These are phyloP conservation scores for Carex kokanica DNA, from an alignment of 176 grass and related monocot species.

Conservation along the genomic window DNA sequence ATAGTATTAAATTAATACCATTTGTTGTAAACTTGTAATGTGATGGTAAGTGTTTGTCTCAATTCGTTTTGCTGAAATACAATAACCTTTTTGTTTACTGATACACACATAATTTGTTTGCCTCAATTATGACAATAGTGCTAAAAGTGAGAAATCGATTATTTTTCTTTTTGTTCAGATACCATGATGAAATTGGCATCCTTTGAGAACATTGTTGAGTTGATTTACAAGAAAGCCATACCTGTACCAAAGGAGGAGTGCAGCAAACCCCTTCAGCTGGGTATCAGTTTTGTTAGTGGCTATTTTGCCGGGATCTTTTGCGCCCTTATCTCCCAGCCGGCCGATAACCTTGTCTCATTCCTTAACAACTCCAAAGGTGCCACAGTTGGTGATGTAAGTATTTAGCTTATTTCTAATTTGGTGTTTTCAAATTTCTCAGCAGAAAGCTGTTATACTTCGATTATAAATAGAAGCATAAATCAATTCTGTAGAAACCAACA, in stretches of 20 bases:
- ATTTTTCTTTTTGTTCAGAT: constrained; percentile 39
- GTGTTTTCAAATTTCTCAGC: background rate
- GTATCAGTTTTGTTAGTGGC: constrained; percentile 73
- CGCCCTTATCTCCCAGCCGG: constrained; percentile 70
- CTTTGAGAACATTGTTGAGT: constrained; percentile 65
- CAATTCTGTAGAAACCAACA: too few relatives aligned
- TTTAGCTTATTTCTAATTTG: constrained; percentile 3
- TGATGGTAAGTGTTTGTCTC: background rate
- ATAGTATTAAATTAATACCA: background rate
- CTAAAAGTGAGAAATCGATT: background rate
- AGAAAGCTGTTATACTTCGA: background rate
- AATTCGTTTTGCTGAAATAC: background rate
- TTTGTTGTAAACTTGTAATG: background rate
- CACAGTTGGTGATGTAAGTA: constrained; percentile 62
- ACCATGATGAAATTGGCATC: constrained; percentile 92
- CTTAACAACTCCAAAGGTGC: constrained; percentile 69
- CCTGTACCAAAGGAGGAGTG: constrained; percentile 59
- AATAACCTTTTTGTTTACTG: background rate
- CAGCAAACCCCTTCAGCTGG: constrained; percentile 72
- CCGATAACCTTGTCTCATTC: constrained; percentile 76
- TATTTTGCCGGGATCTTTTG: constrained; percentile 73
- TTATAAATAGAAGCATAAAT: too few relatives aligned
- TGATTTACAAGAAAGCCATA: constrained; percentile 64
- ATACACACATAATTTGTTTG: background rate
- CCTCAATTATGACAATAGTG: background rate